Conservation (phyloP, 2,329 filamentous ascomycete genomes). For the Botryotinia globosa region DNA sequence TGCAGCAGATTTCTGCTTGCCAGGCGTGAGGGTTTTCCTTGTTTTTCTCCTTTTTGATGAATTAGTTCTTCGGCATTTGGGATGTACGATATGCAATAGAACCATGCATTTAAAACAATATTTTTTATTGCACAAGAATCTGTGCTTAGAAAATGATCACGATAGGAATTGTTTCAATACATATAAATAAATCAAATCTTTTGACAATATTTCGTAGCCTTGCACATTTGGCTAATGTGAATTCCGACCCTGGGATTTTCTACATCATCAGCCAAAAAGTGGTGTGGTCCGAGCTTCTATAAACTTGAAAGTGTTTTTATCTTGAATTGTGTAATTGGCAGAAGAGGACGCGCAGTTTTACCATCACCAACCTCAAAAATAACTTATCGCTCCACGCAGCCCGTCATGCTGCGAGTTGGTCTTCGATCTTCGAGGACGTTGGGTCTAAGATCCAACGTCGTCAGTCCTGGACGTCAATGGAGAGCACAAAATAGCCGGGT, state of each 20-base stretch:
- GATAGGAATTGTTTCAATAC: neutral
- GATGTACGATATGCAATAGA: slow-evolving; percentile 42
- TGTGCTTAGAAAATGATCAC: neutral
- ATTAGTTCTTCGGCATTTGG: slow-evolving; percentile 38
- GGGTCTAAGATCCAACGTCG: slow-evolving; percentile 53
- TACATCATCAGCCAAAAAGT: slow-evolving; percentile 21
- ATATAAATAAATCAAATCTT: neutral
- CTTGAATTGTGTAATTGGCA: slow-evolving; percentile 21
- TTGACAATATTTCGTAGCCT: slow-evolving; percentile 22
- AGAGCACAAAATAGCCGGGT: slow-evolving; percentile 45
- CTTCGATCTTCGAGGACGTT: slow-evolving; percentile 62
- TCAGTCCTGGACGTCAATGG: slow-evolving; percentile 58
- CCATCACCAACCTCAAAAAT: slow-evolving; percentile 30
- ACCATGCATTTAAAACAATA: slow-evolving; percentile 26
- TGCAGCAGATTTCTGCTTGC: slow-evolving; percentile 33
- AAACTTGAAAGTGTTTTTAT: slow-evolving; percentile 26
- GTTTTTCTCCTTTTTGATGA: slow-evolving; percentile 21
- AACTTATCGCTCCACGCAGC: slow-evolving; percentile 41
- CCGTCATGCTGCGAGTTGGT: slow-evolving; percentile 67
- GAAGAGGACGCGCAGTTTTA: slow-evolving; percentile 25
- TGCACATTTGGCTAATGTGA: slow-evolving; percentile 17
- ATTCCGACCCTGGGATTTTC: slow-evolving; percentile 4
- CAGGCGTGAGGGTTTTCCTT: slow-evolving; percentile 36
- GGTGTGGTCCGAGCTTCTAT: slow-evolving; percentile 18
- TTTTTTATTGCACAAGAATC: slow-evolving; percentile 6